Evolutionary conservation across 192 early-diverging fungal genomes (phyloP), one percentile per base, ranked within the genome.

Genomic region (Linnemannia elongata): DNA sequence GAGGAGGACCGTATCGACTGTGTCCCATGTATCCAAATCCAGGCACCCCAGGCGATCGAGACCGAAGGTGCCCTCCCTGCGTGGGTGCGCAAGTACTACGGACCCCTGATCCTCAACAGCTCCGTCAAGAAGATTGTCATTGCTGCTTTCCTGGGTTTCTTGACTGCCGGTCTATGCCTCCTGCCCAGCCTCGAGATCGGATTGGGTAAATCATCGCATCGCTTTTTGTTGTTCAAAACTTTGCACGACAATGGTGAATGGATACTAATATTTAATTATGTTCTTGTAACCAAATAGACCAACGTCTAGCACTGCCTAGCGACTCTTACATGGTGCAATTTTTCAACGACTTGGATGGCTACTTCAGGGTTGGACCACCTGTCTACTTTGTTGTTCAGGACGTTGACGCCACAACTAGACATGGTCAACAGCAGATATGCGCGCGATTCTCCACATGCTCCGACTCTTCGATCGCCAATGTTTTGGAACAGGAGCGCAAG

Each of bases 251-350:
- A 4, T 22, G 36, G 41, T 4, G 24, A 72, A 44, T 79, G 4
- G 13, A 17, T n/a, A 73, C 41, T 52, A 72, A 70, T 69, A 57
- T 22, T 35, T 47, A 12, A 69, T 66, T 71, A 5, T 36, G 55
- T 36, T 18, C 42, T 63, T 74, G 9, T 74, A 9, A 63, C 33
- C 3, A 33, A 49, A 39, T 80, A 76, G 93, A 94, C 74, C 94
- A 94, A 87, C 82, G 94, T 12, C 82, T 92, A 52, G 94, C 94
- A 9, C 47, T 94, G 8, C 94, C 94, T 1, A 82, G 84, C 12
- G 94, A 94, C 76, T 94, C 94, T 17, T 93, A 94, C 76, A 82
- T 94, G 68, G 91, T 94, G 20, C 82, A 89, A 35, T 94, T 93
- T 80, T 94, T 94, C 75, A 91, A 94, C 42, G 90, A 90, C 47